Base-by-base conservation (phyloP, 2,329 filamentous ascomycete species). In the Cercospora sesami region DNA sequence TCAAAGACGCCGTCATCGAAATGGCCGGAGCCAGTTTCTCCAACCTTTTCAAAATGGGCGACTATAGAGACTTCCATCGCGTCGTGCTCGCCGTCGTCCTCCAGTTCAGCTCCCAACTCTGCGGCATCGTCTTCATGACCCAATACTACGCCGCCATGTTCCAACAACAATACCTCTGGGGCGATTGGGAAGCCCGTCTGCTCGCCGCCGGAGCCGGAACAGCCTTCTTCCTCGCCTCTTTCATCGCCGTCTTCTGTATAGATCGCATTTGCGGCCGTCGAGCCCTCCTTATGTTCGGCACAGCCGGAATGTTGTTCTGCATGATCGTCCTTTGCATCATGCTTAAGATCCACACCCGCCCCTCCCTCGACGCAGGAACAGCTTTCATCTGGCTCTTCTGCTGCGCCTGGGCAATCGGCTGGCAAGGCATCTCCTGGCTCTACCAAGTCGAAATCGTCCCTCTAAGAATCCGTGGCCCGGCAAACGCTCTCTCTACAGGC, bases 341-440 rank as follows among this genome's bases (percentile, higher is more conserved):
- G 73, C 68, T 77, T 26, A 81, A 79, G 60, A 69, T 78, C 26
- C 74, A 78, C n/a, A 75, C 79, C 23, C 78, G 72, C 5, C 69
- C 73, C 16, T 76, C 81, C 3, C 80, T 81, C 61, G 80, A 82
- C 53, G 81, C 78, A 7, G 81, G 81, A 5, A 81, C 82, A 1
- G 80, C 83, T 0, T 88, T 89, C 73, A 80, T 90, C 45, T 89
- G 89, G 75, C 82, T 87, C 14, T 89, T 88, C 78, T 88, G 86
- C 74, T 85, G 68, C n/a, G 74, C 86, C 78, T 90, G 89, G 75
- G 86, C 85, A 53, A 80, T 85, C 62, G 85, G 84, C 18, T 89
- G 86, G 86, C 81, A 89, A 58, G 85, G 86, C 23, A 86, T 89
- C 77, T 85, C 86, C 8, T 89, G 86, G 86, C 78, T 89, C 9